These are phyloP conservation scores for Kurtzmaniella quercitrusa DNA, from an alignment of 1,139 yeast genomes.

Conservation along the genomic window DNA sequence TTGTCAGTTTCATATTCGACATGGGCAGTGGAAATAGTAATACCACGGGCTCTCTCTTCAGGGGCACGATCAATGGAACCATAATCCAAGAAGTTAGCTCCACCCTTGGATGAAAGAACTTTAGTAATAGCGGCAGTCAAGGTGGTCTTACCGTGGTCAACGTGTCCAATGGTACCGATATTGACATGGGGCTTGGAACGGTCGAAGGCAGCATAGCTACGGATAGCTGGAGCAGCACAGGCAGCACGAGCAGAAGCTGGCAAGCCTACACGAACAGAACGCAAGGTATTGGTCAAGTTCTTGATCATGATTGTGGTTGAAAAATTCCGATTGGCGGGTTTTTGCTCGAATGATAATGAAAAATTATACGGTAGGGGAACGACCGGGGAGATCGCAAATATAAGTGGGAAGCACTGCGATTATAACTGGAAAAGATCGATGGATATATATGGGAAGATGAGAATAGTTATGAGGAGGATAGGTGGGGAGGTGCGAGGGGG, in stretches of 20 bases:
- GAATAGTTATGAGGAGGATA: too few species aligned
- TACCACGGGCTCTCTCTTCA: conserved; percentile 99
- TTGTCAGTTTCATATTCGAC: conserved; percentile 91
- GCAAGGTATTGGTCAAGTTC: conserved; percentile 18
- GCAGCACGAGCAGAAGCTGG: conserved; percentile 19
- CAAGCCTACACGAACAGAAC: conserved; percentile 14
- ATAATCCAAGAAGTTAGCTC: conserved; percentile 91
- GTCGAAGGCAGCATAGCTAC: conserved; percentile 67
- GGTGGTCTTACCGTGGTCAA: conserved; percentile 98
- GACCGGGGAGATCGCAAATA: background rate
- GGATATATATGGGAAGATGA: background rate
- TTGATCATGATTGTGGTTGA: conserved; percentile 16
- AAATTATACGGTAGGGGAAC: conserved; percentile 1
- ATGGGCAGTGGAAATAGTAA: conserved; percentile 95
- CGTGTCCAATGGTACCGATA: conserved; percentile 90
- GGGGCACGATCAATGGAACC: conserved; percentile 96
- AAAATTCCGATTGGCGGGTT: background rate
- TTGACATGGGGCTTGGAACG: conserved; percentile 96
- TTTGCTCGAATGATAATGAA: conserved; percentile 3
- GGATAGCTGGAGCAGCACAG: conserved; percentile 18
- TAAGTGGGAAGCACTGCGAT: background rate
- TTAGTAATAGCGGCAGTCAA: conserved; percentile 98
- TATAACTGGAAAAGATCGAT: background rate
- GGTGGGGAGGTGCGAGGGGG: too few species aligned
- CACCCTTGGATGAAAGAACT: conserved; percentile 82